Base-by-base conservation (phyloP, 768 basidiomycete genomes). In the Nidularia sp. region DNA sequence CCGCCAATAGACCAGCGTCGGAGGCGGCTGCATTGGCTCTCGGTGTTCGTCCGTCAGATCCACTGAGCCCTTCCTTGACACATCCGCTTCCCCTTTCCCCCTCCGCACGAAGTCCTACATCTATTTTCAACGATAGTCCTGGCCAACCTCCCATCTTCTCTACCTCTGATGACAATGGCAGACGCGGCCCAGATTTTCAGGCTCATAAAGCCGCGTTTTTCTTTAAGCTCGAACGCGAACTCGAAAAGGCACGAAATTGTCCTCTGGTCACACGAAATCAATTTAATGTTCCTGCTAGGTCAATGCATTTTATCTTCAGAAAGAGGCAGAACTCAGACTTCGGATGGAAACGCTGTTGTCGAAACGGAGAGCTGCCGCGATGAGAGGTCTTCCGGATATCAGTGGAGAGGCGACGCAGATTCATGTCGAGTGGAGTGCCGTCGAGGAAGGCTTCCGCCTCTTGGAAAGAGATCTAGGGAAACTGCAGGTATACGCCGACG, bases 181-280 rank as follows among this genome's bases (percentile, higher is more conserved):
- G 86, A 58, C 74, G 90, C 52, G 86, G 90, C 0, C 82, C 88
- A 13, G 88, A 91, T 62, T 94, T 98, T 60, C 91, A 89, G 62
- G 93, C 94, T 10, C 93, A 96, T 74, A 93, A 95, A 64, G 91
- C 95, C 3, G 93, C 93, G 1, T 99, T 98, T 77, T 98, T 99
- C 77, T 98, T 97, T 80, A 98, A 95, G 67, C 81, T 99, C 0
- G 95, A 98, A 67, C 82, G 96, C 18, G 97, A 99, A 68, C 75
- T 98, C 18, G 97, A 98, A 71, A 99, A 98, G 84, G 96, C 89
- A 59, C 57, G 75, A 29, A 35, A 4, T 57, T 35, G 34, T 34
- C 49, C 41, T 46, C 41, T 29, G 31, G 41, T 52, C 52, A 25
- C 54, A 35, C 43, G 47, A 47, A 10, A 33, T 36, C 43, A 42